Conservation (phyloP, 2,329 filamentous ascomycete genomes). For the Hypoxylon sp. region DNA sequence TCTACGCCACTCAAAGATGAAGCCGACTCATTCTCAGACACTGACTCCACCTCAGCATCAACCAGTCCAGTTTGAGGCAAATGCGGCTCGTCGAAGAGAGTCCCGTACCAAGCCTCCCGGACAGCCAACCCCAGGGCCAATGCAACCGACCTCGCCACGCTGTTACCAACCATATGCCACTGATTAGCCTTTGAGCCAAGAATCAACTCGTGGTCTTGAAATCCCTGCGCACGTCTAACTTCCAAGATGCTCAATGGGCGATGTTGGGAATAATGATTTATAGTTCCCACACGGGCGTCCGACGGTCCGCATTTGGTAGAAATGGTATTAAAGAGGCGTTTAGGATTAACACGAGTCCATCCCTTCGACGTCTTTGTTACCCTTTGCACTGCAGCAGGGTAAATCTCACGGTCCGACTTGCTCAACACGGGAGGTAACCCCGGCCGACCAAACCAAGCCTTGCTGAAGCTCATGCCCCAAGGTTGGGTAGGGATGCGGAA, state of each 20-base stretch:
- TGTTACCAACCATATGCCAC: conserved; percentile 81
- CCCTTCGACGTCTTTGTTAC: conserved; percentile 54
- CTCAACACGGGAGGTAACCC: conserved; percentile 54
- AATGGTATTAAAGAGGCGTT: conserved; percentile 73
- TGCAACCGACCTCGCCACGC: conserved; percentile 78
- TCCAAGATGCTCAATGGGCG: conserved; percentile 77
- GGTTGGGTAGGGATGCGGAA: conserved; percentile 72
- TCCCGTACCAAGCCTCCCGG: conserved; percentile 68
- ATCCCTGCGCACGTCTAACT: conserved; percentile 76
- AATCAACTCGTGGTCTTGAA: conserved; percentile 78
- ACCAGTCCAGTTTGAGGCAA: conserved; percentile 27
- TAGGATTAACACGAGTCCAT: conserved; percentile 68
- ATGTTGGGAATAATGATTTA: conserved; percentile 76
- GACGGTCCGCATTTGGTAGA: conserved; percentile 66
- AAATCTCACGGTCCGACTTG: conserved; percentile 58
- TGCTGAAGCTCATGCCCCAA: conserved; percentile 66
- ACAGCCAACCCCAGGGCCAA: conserved; percentile 76
- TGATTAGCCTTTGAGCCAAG: conserved; percentile 70
- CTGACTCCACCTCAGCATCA: neutral
- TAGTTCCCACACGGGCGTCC: conserved; percentile 69
- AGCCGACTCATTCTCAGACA: neutral
- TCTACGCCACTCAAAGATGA: neutral
- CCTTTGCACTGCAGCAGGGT: conserved; percentile 51
- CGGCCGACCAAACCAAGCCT: conserved; percentile 58
- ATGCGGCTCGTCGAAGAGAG: conserved; percentile 53